These are phyloP conservation scores for Neospermospora avenae DNA, from an alignment of 2,329 filamentous ascomycete genomes.

Conservation along the genomic window DNA sequence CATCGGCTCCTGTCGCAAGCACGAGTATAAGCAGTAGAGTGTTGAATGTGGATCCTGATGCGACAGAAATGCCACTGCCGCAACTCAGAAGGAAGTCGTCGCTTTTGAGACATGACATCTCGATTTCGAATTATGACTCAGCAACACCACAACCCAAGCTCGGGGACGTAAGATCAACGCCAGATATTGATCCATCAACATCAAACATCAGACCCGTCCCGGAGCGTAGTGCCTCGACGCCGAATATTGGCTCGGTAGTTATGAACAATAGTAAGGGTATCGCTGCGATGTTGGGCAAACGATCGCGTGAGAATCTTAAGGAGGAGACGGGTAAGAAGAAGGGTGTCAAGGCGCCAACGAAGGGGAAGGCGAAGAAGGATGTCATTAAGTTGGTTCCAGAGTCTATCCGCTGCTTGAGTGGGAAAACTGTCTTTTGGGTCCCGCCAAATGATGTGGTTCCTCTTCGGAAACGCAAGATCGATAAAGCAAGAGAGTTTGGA, in stretches of 20 bases:
- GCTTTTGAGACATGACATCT: slow-evolving; percentile 25
- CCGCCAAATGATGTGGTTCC: slow-evolving; percentile 74
- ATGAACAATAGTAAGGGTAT: slow-evolving; percentile 30
- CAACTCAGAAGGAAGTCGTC: slow-evolving; percentile 16
- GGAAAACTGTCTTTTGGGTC: slow-evolving; percentile 70
- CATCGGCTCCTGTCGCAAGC: slow-evolving; percentile 24
- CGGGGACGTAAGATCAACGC: background rate
- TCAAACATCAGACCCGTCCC: slow-evolving; percentile 3
- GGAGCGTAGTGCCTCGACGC: slow-evolving; percentile 26
- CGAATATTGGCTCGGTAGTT: slow-evolving; percentile 24
- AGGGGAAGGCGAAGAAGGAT: slow-evolving; percentile 43
- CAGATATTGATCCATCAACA: background rate
- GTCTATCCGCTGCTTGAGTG: slow-evolving; percentile 55
- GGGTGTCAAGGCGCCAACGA: slow-evolving; percentile 37
- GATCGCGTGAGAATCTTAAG: slow-evolving; percentile 6
- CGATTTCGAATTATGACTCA: slow-evolving; percentile 14
- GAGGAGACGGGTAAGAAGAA: slow-evolving; percentile 4
- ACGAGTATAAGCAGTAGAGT: background rate
- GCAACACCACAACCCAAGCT: background rate
- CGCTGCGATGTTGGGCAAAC: slow-evolving; percentile 27
- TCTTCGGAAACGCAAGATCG: slow-evolving; percentile 66
- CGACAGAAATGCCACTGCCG: slow-evolving; percentile 14
- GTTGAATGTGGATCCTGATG: background rate
- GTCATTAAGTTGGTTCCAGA: slow-evolving; percentile 47
- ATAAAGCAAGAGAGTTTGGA: slow-evolving; percentile 71